Percentiles rank a stretch among this genome's conserved stretches.
These are phyloP conservation scores for Yarrowia hollandica DNA, from an alignment of 805 yeast species.

Conservation along the genomic window DNA sequence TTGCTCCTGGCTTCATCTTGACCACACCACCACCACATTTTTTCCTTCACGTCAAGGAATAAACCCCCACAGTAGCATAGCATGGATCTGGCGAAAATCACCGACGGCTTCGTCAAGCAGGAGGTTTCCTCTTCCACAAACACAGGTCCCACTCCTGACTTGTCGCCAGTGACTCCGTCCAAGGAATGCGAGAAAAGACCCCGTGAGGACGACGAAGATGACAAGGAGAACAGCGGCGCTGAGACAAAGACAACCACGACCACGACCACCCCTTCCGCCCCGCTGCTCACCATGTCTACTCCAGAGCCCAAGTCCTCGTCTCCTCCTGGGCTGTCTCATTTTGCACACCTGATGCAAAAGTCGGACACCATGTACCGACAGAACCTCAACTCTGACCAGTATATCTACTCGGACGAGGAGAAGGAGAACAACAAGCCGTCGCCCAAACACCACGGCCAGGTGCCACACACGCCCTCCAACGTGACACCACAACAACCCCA, in stretches of 20 bases:
- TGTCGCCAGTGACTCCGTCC: slow-evolving; percentile 23
- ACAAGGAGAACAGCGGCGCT: background rate
- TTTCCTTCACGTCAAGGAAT: background rate
- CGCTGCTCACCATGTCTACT: background rate
- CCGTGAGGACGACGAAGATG: background rate
- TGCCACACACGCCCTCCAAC: slow-evolving; percentile 4
- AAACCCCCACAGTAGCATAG: background rate
- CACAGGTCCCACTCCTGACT: slow-evolving; percentile 23
- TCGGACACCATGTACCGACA: slow-evolving; percentile 29
- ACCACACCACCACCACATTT: slow-evolving; percentile 1
- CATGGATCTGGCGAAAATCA: slow-evolving; percentile 28
- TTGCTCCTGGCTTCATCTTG: slow-evolving; percentile 17
- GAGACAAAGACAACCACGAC: background rate
- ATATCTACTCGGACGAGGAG: slow-evolving; percentile 23
- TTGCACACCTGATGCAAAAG: slow-evolving; percentile 28
- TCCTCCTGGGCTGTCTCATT: slow-evolving; percentile 19
- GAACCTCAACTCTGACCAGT: slow-evolving; percentile 30
- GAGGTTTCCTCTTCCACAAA: slow-evolving; percentile 5
- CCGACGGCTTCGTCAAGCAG: slow-evolving; percentile 26
- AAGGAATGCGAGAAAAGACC: slow-evolving; percentile 14
- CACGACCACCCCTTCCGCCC: background rate
- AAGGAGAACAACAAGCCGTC: slow-evolving; percentile 10
- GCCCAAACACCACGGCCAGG: background rate
- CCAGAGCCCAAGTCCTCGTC: slow-evolving; percentile 4
- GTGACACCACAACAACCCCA: slow-evolving; percentile 7